A percentile compares a stretch with the other conserved stretches of the same genome.
Evolutionary conservation across 495 filamentous ascomycete species (phyloP).

Genomic region (Cercophora sp.): DNA sequence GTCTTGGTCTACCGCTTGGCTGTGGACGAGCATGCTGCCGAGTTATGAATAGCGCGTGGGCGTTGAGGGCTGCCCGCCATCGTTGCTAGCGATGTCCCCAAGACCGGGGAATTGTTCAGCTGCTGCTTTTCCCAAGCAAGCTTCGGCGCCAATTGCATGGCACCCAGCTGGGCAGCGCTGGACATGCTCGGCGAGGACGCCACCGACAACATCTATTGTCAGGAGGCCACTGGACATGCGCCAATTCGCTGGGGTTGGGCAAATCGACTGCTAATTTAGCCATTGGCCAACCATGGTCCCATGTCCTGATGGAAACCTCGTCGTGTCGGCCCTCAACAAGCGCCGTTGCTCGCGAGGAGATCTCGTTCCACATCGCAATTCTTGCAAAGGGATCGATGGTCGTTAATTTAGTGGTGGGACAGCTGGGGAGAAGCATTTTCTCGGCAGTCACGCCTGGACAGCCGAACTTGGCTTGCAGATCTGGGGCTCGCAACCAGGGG

Average conservation of each 20-base stretch:
- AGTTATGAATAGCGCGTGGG: too few relatives aligned
- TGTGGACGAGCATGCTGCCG: too few relatives aligned
- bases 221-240: too few relatives aligned
- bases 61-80: too few relatives aligned
- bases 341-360: neutral
- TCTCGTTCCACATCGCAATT: neutral
- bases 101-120: neutral
- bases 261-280: too few relatives aligned
- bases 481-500: constrained; percentile 16
- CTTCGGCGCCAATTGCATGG: constrained; percentile 1
- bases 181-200: too few relatives aligned
- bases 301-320: too few relatives aligned
- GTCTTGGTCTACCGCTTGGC: too few relatives aligned
- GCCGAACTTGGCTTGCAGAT: constrained; percentile 22
- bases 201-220: too few relatives aligned
- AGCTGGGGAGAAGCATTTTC: constrained; percentile 3
- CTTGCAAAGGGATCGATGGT: neutral
- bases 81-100: neutral
- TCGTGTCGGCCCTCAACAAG: too few relatives aligned
- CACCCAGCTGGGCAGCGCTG: neutral
- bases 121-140: neutral
- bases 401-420: constrained; percentile 15
- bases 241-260: too few relatives aligned
- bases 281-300: too few relatives aligned
- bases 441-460: constrained; percentile 21